These are phyloP conservation scores for Pseudopithomyces maydicus DNA, from an alignment of 2,329 filamentous ascomycete genomes.

Conservation along the genomic window DNA sequence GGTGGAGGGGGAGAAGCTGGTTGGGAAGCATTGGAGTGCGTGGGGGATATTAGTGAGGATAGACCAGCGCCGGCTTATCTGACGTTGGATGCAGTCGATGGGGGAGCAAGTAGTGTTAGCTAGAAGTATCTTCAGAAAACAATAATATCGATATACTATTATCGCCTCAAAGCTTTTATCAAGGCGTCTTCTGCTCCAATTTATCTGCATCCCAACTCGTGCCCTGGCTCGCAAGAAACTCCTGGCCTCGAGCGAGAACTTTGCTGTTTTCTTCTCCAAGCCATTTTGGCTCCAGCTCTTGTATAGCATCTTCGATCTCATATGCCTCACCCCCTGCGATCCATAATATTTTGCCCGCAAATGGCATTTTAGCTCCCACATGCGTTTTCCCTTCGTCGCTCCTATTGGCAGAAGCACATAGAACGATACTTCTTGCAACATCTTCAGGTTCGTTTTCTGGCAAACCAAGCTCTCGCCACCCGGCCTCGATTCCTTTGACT, in stretches of 20 bases:
- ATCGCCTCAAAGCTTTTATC: neutral
- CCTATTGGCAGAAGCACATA: slow-evolving; percentile 25
- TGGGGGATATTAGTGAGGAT: slow-evolving; percentile 37
- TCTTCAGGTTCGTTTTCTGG: slow-evolving; percentile 27
- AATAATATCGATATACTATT: neutral
- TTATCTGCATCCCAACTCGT: slow-evolving; percentile 23
- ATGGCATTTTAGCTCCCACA: slow-evolving; percentile 21
- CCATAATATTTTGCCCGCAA: slow-evolving; percentile 28
- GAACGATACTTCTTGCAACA: slow-evolving; percentile 25
- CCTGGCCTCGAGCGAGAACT: slow-evolving; percentile 24
- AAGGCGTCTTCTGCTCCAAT: slow-evolving; percentile 7
- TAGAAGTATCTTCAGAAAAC: neutral
- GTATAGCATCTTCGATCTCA: slow-evolving; percentile 32
- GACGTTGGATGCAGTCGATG: slow-evolving; percentile 26
- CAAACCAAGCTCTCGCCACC: slow-evolving; percentile 20
- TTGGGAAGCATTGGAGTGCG: slow-evolving; percentile 40
- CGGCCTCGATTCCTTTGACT: slow-evolving; percentile 23
- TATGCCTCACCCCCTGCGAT: slow-evolving; percentile 26
- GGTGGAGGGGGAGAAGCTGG: slow-evolving; percentile 31
- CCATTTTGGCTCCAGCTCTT: slow-evolving; percentile 28
- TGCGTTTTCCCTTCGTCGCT: slow-evolving; percentile 13
- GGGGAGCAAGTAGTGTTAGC: slow-evolving; percentile 11
- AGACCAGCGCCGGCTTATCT: slow-evolving; percentile 31
- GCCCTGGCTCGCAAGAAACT: slow-evolving; percentile 15
- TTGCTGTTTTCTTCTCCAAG: slow-evolving; percentile 27